Conservation (phyloP, 139 green algal species). For the Tetradesmus obliquus region DNA sequence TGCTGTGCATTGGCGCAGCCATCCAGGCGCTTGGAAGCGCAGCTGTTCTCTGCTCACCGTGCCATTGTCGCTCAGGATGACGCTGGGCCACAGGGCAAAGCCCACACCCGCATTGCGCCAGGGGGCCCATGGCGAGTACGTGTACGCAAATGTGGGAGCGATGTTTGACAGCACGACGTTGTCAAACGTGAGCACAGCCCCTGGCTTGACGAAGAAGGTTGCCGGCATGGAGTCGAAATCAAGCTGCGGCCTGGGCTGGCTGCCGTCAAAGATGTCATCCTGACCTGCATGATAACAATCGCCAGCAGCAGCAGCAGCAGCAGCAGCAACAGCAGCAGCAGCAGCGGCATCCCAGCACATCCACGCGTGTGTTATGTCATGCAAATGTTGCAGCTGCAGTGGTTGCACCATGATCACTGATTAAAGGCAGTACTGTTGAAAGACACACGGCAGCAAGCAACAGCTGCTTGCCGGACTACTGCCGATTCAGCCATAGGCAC, state of each 20-base stretch:
- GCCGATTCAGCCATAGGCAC: too few relatives aligned
- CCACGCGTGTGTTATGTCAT: not conserved
- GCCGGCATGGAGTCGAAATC: not conserved
- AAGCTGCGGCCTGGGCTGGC: not conserved
- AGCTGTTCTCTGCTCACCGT: not conserved
- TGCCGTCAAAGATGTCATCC: not conserved
- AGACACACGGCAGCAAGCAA: too few relatives aligned
- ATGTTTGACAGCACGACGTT: not conserved
- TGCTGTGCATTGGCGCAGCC: too few relatives aligned
- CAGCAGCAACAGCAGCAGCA: not conserved
- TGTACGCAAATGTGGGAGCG: not conserved
- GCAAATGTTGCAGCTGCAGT: too few relatives aligned
- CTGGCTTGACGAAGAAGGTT: not conserved
- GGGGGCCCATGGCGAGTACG: not conserved
- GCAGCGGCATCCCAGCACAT: not conserved
- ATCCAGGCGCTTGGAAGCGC: too few relatives aligned
- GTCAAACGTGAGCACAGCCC: not conserved
- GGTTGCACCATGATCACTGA: too few relatives aligned
- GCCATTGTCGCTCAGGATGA: not conserved
- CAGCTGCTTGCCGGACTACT: too few relatives aligned
- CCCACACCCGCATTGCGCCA: slow-evolving; percentile 7
- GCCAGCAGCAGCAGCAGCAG: not conserved
- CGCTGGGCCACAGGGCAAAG: not conserved
- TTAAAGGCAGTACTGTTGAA: too few relatives aligned
- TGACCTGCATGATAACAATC: not conserved